Conservation (phyloP, 176 grass and related monocot genomes). For the Musa schizocarpa region DNA sequence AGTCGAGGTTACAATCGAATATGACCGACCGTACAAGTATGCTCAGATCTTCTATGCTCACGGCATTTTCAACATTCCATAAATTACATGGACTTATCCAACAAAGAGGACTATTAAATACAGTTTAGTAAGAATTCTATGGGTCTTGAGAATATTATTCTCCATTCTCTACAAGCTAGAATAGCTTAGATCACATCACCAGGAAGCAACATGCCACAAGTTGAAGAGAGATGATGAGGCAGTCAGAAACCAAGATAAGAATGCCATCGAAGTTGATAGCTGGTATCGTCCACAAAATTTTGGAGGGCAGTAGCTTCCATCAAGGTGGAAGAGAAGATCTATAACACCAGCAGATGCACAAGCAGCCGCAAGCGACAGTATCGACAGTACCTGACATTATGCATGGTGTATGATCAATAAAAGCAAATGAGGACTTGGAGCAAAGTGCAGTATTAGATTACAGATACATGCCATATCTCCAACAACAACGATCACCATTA, state of each 20-base stretch:
- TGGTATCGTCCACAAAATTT: slow-evolving; percentile 70
- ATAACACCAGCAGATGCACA: slow-evolving; percentile 65
- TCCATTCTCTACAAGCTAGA: background rate
- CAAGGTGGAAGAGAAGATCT: slow-evolving; percentile 48
- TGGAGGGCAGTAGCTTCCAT: slow-evolving; percentile 42
- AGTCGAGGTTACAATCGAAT: no score
- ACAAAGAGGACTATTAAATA: background rate
- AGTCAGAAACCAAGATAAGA: slow-evolving; percentile 73
- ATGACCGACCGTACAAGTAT: no score
- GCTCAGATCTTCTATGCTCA: background rate
- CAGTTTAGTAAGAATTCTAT: background rate
- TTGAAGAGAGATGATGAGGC: slow-evolving; percentile 72
- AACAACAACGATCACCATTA: slow-evolving; percentile 45
- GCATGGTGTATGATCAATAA: background rate
- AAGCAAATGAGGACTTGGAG: background rate
- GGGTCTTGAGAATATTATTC: background rate
- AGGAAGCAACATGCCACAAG: slow-evolving; percentile 62
- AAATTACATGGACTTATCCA: background rate
- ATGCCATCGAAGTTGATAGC: slow-evolving; percentile 66
- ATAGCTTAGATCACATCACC: slow-evolving; percentile 6
- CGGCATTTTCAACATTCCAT: background rate
- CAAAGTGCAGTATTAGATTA: background rate
- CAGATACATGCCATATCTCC: slow-evolving; percentile 60
- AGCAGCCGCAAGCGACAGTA: slow-evolving; percentile 62
- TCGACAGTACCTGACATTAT: slow-evolving; percentile 42